Conservation (phyloP, 2,329 filamentous ascomycete species). For the Penicillium digitatum region DNA sequence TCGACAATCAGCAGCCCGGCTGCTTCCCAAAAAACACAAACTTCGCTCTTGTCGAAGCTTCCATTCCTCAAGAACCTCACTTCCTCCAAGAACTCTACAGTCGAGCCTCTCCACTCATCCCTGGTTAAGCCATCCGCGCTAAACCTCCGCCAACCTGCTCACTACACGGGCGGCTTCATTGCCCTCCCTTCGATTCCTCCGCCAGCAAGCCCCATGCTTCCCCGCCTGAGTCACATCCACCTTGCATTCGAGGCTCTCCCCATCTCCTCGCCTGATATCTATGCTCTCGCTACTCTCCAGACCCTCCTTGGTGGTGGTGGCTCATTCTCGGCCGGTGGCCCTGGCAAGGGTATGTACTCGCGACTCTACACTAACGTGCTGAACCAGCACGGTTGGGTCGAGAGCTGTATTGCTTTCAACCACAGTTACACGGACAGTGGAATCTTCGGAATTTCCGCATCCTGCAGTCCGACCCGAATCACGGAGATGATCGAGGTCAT, state of each 20-base stretch:
- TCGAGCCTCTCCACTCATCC: conserved; percentile 51
- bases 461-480: conserved; percentile 74
- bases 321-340: conserved; percentile 92
- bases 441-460: conserved; percentile 87
- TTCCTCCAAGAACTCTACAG: conserved; percentile 61
- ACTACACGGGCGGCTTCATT: conserved; percentile 92
- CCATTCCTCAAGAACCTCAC: conserved; percentile 88
- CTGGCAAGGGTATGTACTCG: conserved; percentile 98
- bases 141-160: conserved; percentile 63
- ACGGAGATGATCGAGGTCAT: conserved; percentile 88
- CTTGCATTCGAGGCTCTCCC: conserved; percentile 92
- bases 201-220: conserved; percentile 70
- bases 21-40: conserved; percentile 46
- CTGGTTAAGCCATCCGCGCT: conserved; percentile 45
- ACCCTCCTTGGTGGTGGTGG: conserved; percentile 93
- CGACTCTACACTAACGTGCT: conserved; percentile 95
- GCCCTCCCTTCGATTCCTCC: conserved; percentile 76
- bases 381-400: conserved; percentile 96
- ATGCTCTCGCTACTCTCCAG: conserved; percentile 90
- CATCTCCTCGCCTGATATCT: conserved; percentile 87
- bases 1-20: conserved; percentile 36
- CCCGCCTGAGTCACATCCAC: conserved; percentile 86
- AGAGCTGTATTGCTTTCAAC: conserved; percentile 93
- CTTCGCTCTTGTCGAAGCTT: conserved; percentile 72
- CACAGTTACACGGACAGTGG: conserved; percentile 95